phyloP scores from a whole-genome alignment of 1,284 basidiomycete genomes.

The Leccinum pallidistipes region DNA sequence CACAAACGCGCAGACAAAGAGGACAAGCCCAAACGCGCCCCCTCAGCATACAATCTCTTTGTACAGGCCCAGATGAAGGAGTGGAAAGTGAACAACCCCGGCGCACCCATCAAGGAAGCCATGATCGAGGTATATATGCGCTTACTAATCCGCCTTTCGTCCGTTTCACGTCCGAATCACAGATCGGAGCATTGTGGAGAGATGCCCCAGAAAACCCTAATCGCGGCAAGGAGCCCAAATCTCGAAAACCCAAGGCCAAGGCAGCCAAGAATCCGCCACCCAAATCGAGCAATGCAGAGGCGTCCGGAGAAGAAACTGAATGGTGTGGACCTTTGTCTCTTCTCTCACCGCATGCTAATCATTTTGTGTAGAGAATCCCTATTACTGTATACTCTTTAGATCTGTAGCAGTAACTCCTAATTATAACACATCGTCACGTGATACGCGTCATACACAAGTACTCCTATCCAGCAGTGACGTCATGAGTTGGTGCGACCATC shows the following conservation, averaged over 20 bases:
- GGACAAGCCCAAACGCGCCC: constrained; percentile 52
- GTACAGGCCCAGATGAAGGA: constrained; percentile 52
- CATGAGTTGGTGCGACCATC: neutral
- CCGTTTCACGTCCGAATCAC: constrained; percentile 13
- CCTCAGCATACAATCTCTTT: constrained; percentile 55
- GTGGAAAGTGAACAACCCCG: constrained; percentile 54
- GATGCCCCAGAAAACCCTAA: constrained; percentile 61
- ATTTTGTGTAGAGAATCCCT: neutral
- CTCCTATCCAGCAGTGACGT: constrained; percentile 18
- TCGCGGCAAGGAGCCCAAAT: constrained; percentile 47
- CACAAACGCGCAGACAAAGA: constrained; percentile 31
- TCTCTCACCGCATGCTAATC: neutral
- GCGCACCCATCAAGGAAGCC: constrained; percentile 47
- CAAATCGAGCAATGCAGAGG: constrained; percentile 28
- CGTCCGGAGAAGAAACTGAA: constrained; percentile 25
- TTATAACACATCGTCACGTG: constrained; percentile 7
- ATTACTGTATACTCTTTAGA: constrained; percentile 4
- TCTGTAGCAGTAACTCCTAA: neutral
- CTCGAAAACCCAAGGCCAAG: constrained; percentile 39
- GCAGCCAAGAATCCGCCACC: constrained; percentile 11
- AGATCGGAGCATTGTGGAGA: constrained; percentile 57
- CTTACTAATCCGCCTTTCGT: constrained; percentile 3
- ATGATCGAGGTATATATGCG: constrained; percentile 48
- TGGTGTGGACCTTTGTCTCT: constrained; percentile 13
- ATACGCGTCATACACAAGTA: neutral